Evolutionary conservation across 2,329 filamentous ascomycete species (phyloP).

Genomic region (Ascochyta viciae-villosae): DNA sequence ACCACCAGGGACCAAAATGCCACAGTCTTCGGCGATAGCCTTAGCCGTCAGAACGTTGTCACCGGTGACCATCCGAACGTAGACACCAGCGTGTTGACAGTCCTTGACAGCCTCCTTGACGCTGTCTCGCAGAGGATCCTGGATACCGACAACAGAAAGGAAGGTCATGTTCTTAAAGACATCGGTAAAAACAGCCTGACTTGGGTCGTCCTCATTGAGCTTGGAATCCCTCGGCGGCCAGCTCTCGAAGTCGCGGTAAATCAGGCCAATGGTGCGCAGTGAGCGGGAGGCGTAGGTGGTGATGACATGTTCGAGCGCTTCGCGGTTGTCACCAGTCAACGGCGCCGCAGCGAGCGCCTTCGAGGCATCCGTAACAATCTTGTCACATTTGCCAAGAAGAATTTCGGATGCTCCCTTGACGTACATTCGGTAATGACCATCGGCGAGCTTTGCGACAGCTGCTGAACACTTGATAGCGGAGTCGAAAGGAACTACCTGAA

Average conservation of each 20-base stretch:
- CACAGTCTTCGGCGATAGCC: slow-evolving; percentile 80
- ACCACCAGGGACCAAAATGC: slow-evolving; percentile 74
- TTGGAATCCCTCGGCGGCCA: slow-evolving; percentile 75
- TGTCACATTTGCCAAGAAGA: slow-evolving; percentile 56
- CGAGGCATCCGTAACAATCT: slow-evolving; percentile 65
- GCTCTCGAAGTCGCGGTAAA: slow-evolving; percentile 82
- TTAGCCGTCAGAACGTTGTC: slow-evolving; percentile 82
- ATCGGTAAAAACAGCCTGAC: slow-evolving; percentile 70
- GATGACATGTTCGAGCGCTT: slow-evolving; percentile 71
- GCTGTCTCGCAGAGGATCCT: slow-evolving; percentile 78
- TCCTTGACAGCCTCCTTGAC: slow-evolving; percentile 75
- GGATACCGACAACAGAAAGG: slow-evolving; percentile 77
- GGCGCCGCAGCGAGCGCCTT: slow-evolving; percentile 62
- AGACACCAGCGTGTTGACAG: slow-evolving; percentile 78
- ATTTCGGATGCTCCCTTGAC: slow-evolving; percentile 62
- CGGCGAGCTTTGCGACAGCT: slow-evolving; percentile 63
- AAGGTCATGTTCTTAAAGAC: slow-evolving; percentile 77
- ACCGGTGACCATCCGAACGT: slow-evolving; percentile 85
- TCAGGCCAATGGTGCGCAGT: slow-evolving; percentile 81
- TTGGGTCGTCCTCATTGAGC: slow-evolving; percentile 66
- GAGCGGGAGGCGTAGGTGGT: slow-evolving; percentile 80
- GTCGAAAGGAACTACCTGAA: slow-evolving; percentile 66
- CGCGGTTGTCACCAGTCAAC: slow-evolving; percentile 64
- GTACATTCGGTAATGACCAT: slow-evolving; percentile 64
- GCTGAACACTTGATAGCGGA: slow-evolving; percentile 74